Conservation (phyloP, 1,284 basidiomycete genomes). For the Fistulinella cinereoalba region DNA sequence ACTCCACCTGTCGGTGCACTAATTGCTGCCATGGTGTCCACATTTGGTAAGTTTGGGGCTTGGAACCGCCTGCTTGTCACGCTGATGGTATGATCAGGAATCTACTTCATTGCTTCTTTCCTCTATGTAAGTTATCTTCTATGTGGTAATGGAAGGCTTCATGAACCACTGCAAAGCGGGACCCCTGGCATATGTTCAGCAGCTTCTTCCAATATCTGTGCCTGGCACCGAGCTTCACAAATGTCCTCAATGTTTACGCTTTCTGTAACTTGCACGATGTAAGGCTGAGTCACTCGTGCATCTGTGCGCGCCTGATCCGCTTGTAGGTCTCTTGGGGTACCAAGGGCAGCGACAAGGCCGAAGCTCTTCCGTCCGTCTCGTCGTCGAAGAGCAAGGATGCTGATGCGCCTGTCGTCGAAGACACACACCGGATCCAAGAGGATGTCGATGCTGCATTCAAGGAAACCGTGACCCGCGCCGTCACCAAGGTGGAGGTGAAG, state of each 20-base stretch:
- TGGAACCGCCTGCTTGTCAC: not conserved
- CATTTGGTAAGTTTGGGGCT: slow-evolving; percentile 60
- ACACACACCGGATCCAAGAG: slow-evolving; percentile 74
- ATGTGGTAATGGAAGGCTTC: not conserved
- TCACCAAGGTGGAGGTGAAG: slow-evolving; percentile 75
- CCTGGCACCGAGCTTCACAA: slow-evolving; percentile 88
- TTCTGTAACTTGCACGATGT: slow-evolving; percentile 96
- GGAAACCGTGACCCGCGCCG: slow-evolving; percentile 88
- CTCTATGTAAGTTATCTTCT: slow-evolving; percentile 68
- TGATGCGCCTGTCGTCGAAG: slow-evolving; percentile 79
- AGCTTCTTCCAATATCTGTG: slow-evolving; percentile 92
- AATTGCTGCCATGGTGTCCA: slow-evolving; percentile 85
- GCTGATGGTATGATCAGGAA: slow-evolving; percentile 42
- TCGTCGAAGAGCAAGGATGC: slow-evolving; percentile 79
- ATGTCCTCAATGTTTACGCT: slow-evolving; percentile 93
- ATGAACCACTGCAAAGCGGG: slow-evolving; percentile 53
- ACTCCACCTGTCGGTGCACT: slow-evolving; percentile 77
- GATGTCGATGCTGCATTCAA: slow-evolving; percentile 94
- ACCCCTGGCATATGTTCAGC: slow-evolving; percentile 99
- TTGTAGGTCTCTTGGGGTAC: slow-evolving; percentile 86
- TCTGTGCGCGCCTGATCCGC: slow-evolving; percentile 5
- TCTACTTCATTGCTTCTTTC: slow-evolving; percentile 82
- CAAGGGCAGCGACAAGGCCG: slow-evolving; percentile 94
- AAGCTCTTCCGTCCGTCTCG: slow-evolving; percentile 88
- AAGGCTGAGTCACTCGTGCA: slow-evolving; percentile 16